These are phyloP conservation scores for Kappamyces sp. DNA, from an alignment of 192 early-diverging fungal species.

Conservation along the genomic window DNA sequence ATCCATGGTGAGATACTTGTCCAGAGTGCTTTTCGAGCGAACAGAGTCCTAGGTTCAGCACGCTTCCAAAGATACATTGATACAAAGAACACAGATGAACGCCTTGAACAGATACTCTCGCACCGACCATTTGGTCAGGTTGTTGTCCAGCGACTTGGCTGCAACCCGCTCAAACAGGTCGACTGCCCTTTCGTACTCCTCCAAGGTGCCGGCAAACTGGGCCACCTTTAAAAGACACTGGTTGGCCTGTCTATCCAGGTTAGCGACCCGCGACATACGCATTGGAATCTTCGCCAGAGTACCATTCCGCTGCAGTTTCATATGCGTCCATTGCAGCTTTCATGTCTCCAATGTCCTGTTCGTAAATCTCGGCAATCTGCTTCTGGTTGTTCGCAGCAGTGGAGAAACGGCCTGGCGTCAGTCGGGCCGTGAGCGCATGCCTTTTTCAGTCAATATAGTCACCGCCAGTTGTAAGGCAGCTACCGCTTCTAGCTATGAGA, in stretches of 20 bases:
- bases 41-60: slow-evolving; percentile 61
- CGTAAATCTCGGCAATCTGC: slow-evolving; percentile 89
- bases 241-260: slow-evolving; percentile 66
- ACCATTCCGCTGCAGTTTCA: slow-evolving; percentile 89
- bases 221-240: slow-evolving; percentile 89
- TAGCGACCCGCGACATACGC: slow-evolving; percentile 56
- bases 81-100: slow-evolving; percentile 82
- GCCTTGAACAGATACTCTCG: slow-evolving; percentile 98
- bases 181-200: slow-evolving; percentile 83
- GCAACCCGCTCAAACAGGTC: slow-evolving; percentile 88
- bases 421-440: background rate
- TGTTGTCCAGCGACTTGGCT: slow-evolving; percentile 74
- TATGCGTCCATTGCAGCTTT: slow-evolving; percentile 81
- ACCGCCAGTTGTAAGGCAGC: slow-evolving; percentile 65
- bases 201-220: slow-evolving; percentile 80
- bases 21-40: slow-evolving; percentile 66
- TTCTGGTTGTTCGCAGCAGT: slow-evolving; percentile 90
- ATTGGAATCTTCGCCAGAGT: slow-evolving; percentile 79
- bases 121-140: slow-evolving; percentile 90
- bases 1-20: slow-evolving; percentile 84
- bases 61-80: slow-evolving; percentile 41
- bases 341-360: slow-evolving; percentile 72
- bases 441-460: slow-evolving; percentile 71
- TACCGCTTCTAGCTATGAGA: slow-evolving; percentile 14
- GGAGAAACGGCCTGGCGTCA: slow-evolving; percentile 60